A percentile compares a stretch with the other conserved stretches of the same genome.
These are phyloP conservation scores for Boletus vermiculosoides DNA, from an alignment of 768 basidiomycete genomes.

Conservation along the genomic window DNA sequence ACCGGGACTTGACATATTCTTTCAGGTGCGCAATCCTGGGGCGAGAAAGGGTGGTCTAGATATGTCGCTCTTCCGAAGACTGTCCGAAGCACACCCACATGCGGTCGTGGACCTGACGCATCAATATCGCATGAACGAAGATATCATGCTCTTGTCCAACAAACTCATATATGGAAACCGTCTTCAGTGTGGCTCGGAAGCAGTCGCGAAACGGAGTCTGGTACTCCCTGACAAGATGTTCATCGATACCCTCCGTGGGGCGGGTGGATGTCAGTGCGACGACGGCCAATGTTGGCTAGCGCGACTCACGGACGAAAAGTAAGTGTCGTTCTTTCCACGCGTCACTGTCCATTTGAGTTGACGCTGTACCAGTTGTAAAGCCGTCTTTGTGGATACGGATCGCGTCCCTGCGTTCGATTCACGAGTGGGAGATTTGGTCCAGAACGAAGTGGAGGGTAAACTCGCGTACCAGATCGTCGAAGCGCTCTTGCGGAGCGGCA, in stretches of 20 bases:
- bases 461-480: conserved; percentile 67
- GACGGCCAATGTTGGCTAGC: conserved; percentile 67
- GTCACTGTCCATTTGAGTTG: neutral
- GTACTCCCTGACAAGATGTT: conserved; percentile 48
- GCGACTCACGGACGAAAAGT: conserved; percentile 63
- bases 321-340: conserved; percentile 14
- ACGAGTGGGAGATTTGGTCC: conserved; percentile 82
- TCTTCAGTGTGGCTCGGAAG: conserved; percentile 74
- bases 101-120: conserved; percentile 82
- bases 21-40: conserved; percentile 75
- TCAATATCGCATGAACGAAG: conserved; percentile 96
- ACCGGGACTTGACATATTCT: neutral
- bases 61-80: conserved; percentile 81
- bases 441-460: conserved; percentile 80
- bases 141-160: conserved; percentile 92
- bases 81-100: conserved; percentile 84
- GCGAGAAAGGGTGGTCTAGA: conserved; percentile 89
- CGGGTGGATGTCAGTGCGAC: conserved; percentile 30
- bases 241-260: conserved; percentile 44
- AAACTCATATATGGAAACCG: conserved; percentile 78
- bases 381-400: conserved; percentile 95
- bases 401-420: conserved; percentile 74
- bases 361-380: conserved; percentile 59
- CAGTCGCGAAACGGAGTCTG: conserved; percentile 61
- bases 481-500: conserved; percentile 62